These are phyloP conservation scores for Cercospora sp. DNA, from an alignment of 2,329 filamentous ascomycete species.

Conservation along the genomic window DNA sequence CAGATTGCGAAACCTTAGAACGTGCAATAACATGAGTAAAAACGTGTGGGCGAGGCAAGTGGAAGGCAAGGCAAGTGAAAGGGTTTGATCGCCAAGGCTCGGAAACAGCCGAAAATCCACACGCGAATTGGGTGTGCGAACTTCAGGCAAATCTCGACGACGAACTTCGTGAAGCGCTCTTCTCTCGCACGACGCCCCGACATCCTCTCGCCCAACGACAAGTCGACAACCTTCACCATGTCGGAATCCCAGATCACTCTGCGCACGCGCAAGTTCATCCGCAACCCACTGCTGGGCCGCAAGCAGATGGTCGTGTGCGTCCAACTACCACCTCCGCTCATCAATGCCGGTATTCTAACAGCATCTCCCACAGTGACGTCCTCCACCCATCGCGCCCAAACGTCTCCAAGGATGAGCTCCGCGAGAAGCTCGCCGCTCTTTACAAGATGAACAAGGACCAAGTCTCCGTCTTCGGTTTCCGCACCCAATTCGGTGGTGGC, in stretches of 20 bases:
- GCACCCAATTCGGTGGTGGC: slow-evolving; percentile 98
- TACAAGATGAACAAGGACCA: slow-evolving; percentile 99
- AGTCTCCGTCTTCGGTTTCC: slow-evolving; percentile 96
- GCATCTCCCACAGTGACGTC: slow-evolving; percentile 72
- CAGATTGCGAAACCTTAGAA: neutral
- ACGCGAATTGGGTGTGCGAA: slow-evolving; percentile 3
- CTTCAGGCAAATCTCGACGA: slow-evolving; percentile 6
- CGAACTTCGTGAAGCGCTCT: slow-evolving; percentile 12
- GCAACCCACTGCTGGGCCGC: slow-evolving; percentile 96
- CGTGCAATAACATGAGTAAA: neutral
- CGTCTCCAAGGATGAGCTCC: slow-evolving; percentile 99
- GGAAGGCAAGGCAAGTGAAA: neutral
- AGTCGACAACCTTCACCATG: slow-evolving; percentile 62
- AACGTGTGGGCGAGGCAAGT: neutral
- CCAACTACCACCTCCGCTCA: slow-evolving; percentile 4
- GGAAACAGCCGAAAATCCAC: neutral
- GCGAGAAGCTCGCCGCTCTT: slow-evolving; percentile 86
- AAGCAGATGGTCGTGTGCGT: slow-evolving; percentile 98
- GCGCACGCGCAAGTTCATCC: slow-evolving; percentile 99
- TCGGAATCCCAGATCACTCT: slow-evolving; percentile 66
- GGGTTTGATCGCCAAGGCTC: slow-evolving; percentile 2
- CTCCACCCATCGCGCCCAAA: slow-evolving; percentile 98
- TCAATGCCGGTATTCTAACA: slow-evolving; percentile 26
- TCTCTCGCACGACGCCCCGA: slow-evolving; percentile 6
- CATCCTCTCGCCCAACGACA: slow-evolving; percentile 15